Base-by-base conservation (phyloP, 345 rosid species). In the Heritiera littoralis region DNA sequence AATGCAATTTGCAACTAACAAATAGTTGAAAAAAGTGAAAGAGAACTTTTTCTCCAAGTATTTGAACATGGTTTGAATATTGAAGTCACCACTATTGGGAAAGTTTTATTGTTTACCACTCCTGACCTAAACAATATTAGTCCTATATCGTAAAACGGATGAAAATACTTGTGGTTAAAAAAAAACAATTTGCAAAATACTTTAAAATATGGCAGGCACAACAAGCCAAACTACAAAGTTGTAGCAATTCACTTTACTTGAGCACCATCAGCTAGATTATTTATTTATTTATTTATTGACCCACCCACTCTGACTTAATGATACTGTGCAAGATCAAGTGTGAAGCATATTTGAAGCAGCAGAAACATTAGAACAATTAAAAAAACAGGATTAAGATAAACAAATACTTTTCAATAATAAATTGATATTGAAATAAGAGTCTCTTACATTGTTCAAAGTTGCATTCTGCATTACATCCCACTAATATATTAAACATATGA, bases 391-490 rank as follows among this genome's bases (percentile, higher is more conserved):
- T 12, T 38, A 56, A 41, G 12, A 61, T 40, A 59, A 43, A 56
- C 28, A 59, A 43, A 56, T 8, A 55, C 15, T 74, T 20, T 6
- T 17, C n/a, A 71, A 23, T 35, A 55, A 28, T 58, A 75, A 20
- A 59, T 45, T 75, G 68, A 45, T 17, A 60, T 13, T 75, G 30
- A 51, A 71, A 48, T 48, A 46, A 69, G 32, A 65, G 7, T 46
- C 38, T 35, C 14, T 60, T 65, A 74, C 63, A 63, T 40, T 74
- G 35, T 73, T 51, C 23, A 73, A 35, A 72, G 66, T 63, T 76
- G 83, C 68, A 51, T 30, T 67, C 52, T 67, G 65, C 75, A 77
- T 45, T 40, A 69, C 80, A 79, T 71, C 67, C 88, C 66, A 80
- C 75, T 54, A 72, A 69, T 12, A 48, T 58, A 77, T 69, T 70